These are phyloP conservation scores for Fusarium citri DNA, from an alignment of 2,329 filamentous ascomycete species.

Conservation along the genomic window DNA sequence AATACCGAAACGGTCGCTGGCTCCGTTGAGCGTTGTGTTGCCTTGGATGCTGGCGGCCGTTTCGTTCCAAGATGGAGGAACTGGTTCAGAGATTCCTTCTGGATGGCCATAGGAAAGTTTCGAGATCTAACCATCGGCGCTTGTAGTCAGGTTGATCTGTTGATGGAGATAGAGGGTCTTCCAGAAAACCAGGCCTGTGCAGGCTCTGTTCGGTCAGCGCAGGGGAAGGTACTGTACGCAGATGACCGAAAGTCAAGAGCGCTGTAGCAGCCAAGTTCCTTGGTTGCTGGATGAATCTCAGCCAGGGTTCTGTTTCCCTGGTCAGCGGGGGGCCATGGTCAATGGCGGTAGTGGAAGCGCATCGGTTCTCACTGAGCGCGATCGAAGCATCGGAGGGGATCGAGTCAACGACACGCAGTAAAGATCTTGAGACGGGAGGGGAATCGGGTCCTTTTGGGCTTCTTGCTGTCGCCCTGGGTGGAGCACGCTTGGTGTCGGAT, in stretches of 20 bases:
- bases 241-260: constrained; percentile 19
- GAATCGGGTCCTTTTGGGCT: constrained; percentile 40
- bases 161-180: constrained; percentile 11
- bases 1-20: not conserved
- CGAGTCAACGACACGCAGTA: constrained; percentile 40
- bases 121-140: not conserved
- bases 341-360: constrained; percentile 18
- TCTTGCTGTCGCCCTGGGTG: constrained; percentile 11
- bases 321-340: constrained; percentile 23
- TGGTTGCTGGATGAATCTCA: constrained; percentile 14
- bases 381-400: constrained; percentile 31
- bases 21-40: not conserved
- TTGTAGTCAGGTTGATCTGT: constrained; percentile 2
- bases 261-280: constrained; percentile 35
- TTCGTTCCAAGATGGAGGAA: constrained; percentile 1
- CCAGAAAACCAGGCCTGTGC: constrained; percentile 21
- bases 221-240: constrained; percentile 12
- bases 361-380: constrained; percentile 29
- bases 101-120: constrained; percentile 21
- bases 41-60: constrained; percentile 3
- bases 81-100: constrained; percentile 3
- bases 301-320: constrained; percentile 32
- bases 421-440: constrained; percentile 44
- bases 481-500: constrained; percentile 22
- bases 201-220: constrained; percentile 1